phyloP scores from a whole-genome alignment of 768 basidiomycete genomes.

The Lentinula boryana region DNA sequence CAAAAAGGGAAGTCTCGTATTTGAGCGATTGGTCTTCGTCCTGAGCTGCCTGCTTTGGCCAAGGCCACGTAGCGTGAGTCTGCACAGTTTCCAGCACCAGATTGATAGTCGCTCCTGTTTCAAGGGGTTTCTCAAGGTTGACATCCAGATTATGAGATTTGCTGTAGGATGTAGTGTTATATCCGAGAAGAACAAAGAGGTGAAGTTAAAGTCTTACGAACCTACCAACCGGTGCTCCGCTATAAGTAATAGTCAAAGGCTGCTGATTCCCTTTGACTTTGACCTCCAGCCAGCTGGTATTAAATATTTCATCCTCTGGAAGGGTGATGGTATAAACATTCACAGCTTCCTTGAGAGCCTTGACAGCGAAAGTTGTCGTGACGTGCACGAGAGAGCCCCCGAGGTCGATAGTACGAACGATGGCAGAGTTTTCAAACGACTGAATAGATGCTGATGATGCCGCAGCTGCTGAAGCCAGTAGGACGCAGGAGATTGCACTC shows the following conservation, averaged over 20 bases:
- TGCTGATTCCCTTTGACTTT: conserved; percentile 68
- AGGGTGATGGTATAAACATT: conserved; percentile 66
- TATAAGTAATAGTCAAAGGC: conserved; percentile 45
- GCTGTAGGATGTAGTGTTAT: conserved; percentile 16
- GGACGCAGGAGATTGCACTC: conserved; percentile 40
- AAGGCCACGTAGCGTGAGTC: conserved; percentile 72
- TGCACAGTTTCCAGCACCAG: conserved; percentile 76
- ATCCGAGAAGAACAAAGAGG: conserved; percentile 4
- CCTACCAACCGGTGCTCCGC: conserved; percentile 43
- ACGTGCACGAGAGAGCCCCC: conserved; percentile 85
- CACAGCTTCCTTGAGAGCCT: conserved; percentile 56
- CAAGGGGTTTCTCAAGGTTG: conserved; percentile 53
- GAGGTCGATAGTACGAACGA: conserved; percentile 86
- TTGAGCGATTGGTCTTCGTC: conserved; percentile 73
- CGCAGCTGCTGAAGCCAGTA: conserved; percentile 33
- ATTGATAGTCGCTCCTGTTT: conserved; percentile 57
- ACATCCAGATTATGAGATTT: conserved; percentile 54
- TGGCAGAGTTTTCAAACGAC: conserved; percentile 82
- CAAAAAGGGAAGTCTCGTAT: conserved; percentile 71
- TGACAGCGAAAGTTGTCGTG: conserved; percentile 84
- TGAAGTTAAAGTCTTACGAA: conserved; percentile 27
- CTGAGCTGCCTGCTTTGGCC: conserved; percentile 71
- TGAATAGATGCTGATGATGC: conserved; percentile 31
- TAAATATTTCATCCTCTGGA: conserved; percentile 51
- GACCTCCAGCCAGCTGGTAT: conserved; percentile 74